Conservation (phyloP, 2,329 filamentous ascomycete genomes). For the Paracorniculantispora psalliotae region DNA sequence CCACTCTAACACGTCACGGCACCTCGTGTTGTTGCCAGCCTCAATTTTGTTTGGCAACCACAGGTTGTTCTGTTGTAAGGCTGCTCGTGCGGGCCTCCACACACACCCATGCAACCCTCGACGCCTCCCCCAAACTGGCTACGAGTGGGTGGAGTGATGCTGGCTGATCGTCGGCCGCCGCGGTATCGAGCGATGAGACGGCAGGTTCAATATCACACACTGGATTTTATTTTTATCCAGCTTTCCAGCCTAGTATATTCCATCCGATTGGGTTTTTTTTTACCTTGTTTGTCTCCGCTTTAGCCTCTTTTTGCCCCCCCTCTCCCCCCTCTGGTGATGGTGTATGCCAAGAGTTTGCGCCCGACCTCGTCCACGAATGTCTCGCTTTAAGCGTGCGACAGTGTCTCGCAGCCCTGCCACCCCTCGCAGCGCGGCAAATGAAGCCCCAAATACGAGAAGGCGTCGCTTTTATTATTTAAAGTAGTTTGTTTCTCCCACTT, state of each 20-base stretch:
- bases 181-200: background rate
- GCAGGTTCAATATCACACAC: background rate
- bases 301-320: background rate
- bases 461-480: background rate
- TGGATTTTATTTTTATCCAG: background rate
- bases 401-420: background rate
- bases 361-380: background rate
- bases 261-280: background rate
- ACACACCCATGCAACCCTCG: too few species aligned
- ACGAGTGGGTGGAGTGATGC: background rate
- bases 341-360: background rate
- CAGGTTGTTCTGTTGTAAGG: too few species aligned
- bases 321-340: background rate
- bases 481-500: background rate
- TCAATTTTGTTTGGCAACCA: too few species aligned
- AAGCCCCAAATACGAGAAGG: background rate
- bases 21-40: too few species aligned
- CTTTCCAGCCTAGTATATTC: background rate
- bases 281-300: background rate
- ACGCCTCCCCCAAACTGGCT: too few species aligned
- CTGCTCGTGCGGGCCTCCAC: too few species aligned
- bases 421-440: background rate
- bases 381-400: conserved; percentile 2
- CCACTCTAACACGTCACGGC: too few species aligned
- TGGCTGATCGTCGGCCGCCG: background rate